A percentile compares a stretch with the other conserved stretches of the same genome.
phyloP scores from a whole-genome alignment of 306 rosid species.

The Lithocarpus polystachyus region DNA sequence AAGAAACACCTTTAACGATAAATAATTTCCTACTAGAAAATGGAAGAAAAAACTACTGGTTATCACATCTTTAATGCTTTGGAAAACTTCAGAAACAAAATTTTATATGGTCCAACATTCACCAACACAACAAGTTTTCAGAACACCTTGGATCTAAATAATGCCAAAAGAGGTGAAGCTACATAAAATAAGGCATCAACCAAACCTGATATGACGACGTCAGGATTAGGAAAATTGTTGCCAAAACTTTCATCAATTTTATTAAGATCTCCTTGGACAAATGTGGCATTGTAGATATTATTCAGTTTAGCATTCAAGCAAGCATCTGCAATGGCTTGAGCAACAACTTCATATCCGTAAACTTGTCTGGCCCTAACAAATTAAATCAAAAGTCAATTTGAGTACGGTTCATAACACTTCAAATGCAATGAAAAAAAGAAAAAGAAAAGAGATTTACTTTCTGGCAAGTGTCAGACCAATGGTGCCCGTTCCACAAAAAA shows the following conservation, averaged over 20 bases:
- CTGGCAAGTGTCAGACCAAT: conserved; percentile 89
- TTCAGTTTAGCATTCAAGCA: conserved; percentile 70
- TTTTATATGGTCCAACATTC: too few species aligned
- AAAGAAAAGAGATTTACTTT: conserved; percentile 45
- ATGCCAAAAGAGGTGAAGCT: background rate
- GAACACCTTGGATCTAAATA: background rate
- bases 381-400: conserved; percentile 11
- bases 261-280: conserved; percentile 88
- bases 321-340: conserved; percentile 89
- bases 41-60: too few species aligned
- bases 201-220: conserved; percentile 83
- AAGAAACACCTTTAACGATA: too few species aligned
- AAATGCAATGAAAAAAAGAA: background rate
- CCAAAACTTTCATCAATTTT: conserved; percentile 87
- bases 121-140: background rate
- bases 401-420: background rate
- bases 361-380: conserved; percentile 70
- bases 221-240: conserved; percentile 81
- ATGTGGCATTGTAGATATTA: conserved; percentile 77
- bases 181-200: background rate
- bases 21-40: too few species aligned
- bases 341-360: conserved; percentile 90
- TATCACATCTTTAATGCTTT: too few species aligned
- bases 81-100: too few species aligned
- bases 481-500: conserved; percentile 98